These are phyloP conservation scores for Falciphora oryzae DNA, from an alignment of 2,329 filamentous ascomycete species.

Conservation along the genomic window DNA sequence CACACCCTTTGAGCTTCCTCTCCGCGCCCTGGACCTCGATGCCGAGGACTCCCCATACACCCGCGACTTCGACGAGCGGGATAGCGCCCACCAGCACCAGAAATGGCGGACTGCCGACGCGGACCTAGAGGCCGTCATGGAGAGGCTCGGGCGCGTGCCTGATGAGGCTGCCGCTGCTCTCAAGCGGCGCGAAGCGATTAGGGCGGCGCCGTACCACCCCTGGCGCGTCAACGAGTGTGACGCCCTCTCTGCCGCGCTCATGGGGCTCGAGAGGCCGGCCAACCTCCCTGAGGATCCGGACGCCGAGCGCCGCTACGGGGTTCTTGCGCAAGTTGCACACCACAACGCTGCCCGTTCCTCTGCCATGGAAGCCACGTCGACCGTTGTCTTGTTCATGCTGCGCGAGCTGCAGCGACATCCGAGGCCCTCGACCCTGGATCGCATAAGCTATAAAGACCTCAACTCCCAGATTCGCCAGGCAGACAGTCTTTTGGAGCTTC, in stretches of 20 bases:
- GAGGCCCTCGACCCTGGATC: not conserved
- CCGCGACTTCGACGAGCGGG: conserved; percentile 31
- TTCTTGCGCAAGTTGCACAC: not conserved
- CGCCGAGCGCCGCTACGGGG: not conserved
- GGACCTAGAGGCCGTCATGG: conserved; percentile 17
- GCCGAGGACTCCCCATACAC: conserved; percentile 38
- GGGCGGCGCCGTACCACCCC: conserved; percentile 15
- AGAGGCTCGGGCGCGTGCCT: conserved; percentile 26
- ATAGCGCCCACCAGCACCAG: conserved; percentile 27
- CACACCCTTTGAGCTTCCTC: not conserved
- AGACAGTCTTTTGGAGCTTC: conserved; percentile 16
- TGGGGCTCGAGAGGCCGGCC: conserved; percentile 4
- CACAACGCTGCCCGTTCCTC: not conserved
- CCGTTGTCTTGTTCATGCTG: not conserved
- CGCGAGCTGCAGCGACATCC: not conserved
- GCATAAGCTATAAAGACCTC: not conserved
- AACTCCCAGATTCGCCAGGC: not conserved
- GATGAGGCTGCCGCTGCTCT: conserved; percentile 14
- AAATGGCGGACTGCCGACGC: conserved; percentile 24
- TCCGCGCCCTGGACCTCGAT: conserved; percentile 44
- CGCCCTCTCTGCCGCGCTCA: conserved; percentile 34
- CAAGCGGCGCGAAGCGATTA: not conserved
- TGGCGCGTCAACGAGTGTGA: conserved; percentile 39
- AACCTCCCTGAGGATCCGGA: not conserved
- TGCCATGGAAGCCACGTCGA: not conserved